Conservation (phyloP, 768 basidiomycete genomes). For the Pilatotrama ljubarskyi region DNA sequence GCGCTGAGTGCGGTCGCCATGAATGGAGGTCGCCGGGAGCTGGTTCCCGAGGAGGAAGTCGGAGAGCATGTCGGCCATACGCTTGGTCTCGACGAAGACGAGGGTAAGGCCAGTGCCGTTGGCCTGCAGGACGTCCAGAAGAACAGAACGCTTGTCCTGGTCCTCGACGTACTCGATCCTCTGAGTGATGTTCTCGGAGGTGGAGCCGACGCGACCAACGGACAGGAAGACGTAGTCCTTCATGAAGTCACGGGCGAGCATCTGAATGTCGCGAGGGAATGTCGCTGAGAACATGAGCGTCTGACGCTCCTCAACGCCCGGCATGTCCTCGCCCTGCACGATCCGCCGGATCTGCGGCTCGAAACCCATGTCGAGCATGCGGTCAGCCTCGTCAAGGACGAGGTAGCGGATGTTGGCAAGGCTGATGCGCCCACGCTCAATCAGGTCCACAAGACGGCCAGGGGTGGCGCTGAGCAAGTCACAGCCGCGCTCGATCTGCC, state of each 20-base stretch:
- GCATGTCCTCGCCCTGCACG: constrained; percentile 99
- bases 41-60: constrained; percentile 87
- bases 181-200: constrained; percentile 99
- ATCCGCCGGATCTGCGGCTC: constrained; percentile 99
- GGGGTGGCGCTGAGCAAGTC: constrained; percentile 97
- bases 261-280: constrained; percentile 98
- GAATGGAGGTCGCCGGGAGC: constrained; percentile 93
- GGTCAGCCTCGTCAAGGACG: constrained; percentile 98
- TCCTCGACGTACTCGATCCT: constrained; percentile 99
- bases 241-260: constrained; percentile 93
- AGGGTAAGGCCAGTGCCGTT: constrained; percentile 80
- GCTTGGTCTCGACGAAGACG: constrained; percentile 98
- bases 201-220: constrained; percentile 97
- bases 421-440: constrained; percentile 96
- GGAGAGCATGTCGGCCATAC: constrained; percentile 98
- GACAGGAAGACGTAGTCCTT: constrained; percentile 99
- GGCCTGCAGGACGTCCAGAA: constrained; percentile 90
- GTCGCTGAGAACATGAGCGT: constrained; percentile 99
- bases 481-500: constrained; percentile 93
- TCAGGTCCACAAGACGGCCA: constrained; percentile 96
- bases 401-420: constrained; percentile 96
- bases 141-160: constrained; percentile 91
- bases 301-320: constrained; percentile 86
- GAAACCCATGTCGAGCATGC: constrained; percentile 99
- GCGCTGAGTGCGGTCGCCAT: constrained; percentile 96